These are phyloP conservation scores for Rhododendron mucronatum DNA, from an alignment of 148 eudicot species.

Conservation along the genomic window DNA sequence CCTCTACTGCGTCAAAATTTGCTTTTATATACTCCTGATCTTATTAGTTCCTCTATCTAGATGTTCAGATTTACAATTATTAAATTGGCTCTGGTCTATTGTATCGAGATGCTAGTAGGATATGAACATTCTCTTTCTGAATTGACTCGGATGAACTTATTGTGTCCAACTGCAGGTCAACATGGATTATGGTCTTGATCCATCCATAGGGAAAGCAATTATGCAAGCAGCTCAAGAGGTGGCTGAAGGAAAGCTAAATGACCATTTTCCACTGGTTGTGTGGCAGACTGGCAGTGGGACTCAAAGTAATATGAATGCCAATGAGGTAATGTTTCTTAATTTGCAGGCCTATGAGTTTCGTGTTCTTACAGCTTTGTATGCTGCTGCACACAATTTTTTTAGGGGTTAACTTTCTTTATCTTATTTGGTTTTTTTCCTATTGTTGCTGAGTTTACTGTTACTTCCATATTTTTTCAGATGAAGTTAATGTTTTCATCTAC, in stretches of 20 bases:
- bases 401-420: neutral
- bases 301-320: constrained; percentile 98
- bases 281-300: constrained; percentile 99
- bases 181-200: constrained; percentile 96
- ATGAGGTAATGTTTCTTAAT: constrained; percentile 55
- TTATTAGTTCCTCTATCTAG: neutral
- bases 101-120: neutral
- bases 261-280: constrained; percentile 91
- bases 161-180: constrained; percentile 57
- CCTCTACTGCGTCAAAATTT: neutral
- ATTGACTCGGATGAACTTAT: constrained; percentile 9
- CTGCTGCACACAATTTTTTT: neutral
- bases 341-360: neutral
- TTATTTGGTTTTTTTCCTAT: neutral
- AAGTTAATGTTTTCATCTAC: neutral
- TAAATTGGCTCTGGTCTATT: neutral
- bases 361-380: neutral
- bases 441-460: neutral
- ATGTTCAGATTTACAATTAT: neutral
- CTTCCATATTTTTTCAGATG: neutral
- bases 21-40: neutral
- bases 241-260: constrained; percentile 85
- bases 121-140: neutral
- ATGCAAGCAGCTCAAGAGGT: constrained; percentile 99
- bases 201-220: constrained; percentile 84